phyloP scores from a whole-genome alignment of 2,329 filamentous ascomycete genomes.

The Gaeumannomyces sp. region DNA sequence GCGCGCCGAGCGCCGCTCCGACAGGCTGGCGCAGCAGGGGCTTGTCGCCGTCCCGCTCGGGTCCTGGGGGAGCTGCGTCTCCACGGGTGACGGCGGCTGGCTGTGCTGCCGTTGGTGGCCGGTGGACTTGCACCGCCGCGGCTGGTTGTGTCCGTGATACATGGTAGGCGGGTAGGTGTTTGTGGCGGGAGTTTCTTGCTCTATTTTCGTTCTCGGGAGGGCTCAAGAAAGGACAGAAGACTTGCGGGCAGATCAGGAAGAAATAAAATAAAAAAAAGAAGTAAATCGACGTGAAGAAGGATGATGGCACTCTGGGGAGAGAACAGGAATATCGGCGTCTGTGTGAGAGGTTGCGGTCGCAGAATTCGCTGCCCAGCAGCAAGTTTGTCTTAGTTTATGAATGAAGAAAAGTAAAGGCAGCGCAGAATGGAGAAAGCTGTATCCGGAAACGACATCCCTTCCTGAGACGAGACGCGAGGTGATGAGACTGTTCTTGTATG shows the following conservation, averaged over 20 bases:
- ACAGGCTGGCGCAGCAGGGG: constrained; percentile 6
- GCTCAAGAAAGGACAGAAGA: background rate
- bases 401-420: background rate
- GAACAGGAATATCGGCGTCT: constrained; percentile 3
- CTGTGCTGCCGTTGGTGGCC: constrained; percentile 11
- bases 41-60: background rate
- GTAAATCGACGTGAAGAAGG: background rate
- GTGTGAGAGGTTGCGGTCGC: background rate
- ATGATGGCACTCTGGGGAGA: background rate
- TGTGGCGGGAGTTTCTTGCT: background rate
- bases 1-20: constrained; percentile 31
- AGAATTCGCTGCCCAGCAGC: constrained; percentile 10
- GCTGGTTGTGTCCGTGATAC: constrained; percentile 6
- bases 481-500: background rate
- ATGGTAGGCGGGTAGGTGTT: background rate
- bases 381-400: background rate
- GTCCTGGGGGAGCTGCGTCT: background rate
- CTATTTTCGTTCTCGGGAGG: background rate
- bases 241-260: background rate
- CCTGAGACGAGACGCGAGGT: background rate
- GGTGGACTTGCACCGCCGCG: constrained; percentile 7
- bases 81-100: constrained; percentile 1
- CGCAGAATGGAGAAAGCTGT: background rate
- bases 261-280: background rate
- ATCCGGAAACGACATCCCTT: background rate